phyloP scores from a whole-genome alignment of 2,329 filamentous ascomycete genomes.

The Aspergillus persii region DNA sequence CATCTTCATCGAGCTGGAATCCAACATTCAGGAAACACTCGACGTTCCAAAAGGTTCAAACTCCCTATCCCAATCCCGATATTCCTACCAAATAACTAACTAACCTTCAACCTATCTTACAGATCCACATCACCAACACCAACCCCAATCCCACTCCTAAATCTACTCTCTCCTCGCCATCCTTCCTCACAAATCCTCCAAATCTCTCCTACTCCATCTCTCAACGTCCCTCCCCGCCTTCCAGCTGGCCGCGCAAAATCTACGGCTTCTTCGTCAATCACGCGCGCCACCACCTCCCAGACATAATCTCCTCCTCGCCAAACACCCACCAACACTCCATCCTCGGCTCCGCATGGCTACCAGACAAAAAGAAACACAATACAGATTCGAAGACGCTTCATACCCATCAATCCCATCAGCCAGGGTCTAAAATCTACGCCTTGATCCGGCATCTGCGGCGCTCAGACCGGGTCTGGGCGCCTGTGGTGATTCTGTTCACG shows the following conservation, averaged over 20 bases:
- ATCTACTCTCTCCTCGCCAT: too few species aligned
- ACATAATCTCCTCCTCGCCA: neutral
- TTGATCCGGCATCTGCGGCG: neutral
- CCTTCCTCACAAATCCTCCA: too few species aligned
- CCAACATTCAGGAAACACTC: neutral
- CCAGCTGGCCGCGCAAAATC: neutral
- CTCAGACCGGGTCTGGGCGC: slow-evolving; percentile 7
- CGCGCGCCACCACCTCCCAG: neutral
- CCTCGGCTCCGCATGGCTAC: neutral
- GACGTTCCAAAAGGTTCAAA: neutral
- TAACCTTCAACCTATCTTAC: neutral
- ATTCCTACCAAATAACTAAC: too few species aligned
- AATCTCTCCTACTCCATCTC: neutral
- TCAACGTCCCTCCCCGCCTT: neutral
- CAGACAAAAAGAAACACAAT: neutral
- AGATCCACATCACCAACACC: neutral
- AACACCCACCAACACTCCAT: neutral
- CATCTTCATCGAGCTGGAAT: neutral
- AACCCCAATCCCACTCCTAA: neutral
- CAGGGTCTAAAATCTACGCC: neutral
- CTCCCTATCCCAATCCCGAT: too few species aligned
- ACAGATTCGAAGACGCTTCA: too few species aligned
- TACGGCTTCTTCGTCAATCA: neutral
- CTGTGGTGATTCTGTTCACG: slow-evolving; percentile 16
- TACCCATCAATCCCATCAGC: too few species aligned